A percentile compares a stretch with the other conserved stretches of the same genome.
These are phyloP conservation scores for Lagenidium sp. DNA, from an alignment of 352 stramenopile species.

Conservation along the genomic window DNA sequence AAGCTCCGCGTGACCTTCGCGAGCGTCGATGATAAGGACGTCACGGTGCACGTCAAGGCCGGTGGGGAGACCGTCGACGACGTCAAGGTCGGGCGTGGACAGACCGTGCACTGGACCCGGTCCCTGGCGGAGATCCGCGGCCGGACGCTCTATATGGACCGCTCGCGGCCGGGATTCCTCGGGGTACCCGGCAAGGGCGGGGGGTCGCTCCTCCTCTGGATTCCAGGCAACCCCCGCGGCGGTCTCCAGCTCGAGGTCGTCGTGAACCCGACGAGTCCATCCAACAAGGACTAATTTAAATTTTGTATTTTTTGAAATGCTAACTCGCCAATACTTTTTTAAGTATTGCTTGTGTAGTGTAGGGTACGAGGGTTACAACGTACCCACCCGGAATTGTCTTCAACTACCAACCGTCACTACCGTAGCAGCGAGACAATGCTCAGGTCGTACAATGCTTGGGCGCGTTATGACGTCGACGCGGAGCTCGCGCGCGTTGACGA, in stretches of 20 bases:
- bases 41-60: constrained; percentile 5
- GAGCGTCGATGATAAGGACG: constrained; percentile 4
- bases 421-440: neutral
- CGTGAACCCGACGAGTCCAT: constrained; percentile 17
- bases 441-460: constrained; percentile 48
- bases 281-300: neutral
- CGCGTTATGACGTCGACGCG: constrained; percentile 55
- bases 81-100: constrained; percentile 1
- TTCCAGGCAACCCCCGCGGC: constrained; percentile 18
- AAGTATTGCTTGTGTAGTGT: neutral
- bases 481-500: constrained; percentile 49
- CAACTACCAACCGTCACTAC: neutral
- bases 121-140: constrained; percentile 1
- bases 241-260: constrained; percentile 30
- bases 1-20: constrained; percentile 3
- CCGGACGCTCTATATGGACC: constrained; percentile 35
- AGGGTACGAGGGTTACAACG: no score
- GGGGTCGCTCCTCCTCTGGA: constrained; percentile 23
- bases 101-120: constrained; percentile 2
- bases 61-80: neutral
- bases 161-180: constrained; percentile 24
- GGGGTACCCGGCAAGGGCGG: constrained; percentile 26
- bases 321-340: neutral
- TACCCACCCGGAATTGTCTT: neutral
- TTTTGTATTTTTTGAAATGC: neutral